Percentiles rank a stretch among this genome's conserved stretches.
Conservation (phyloP, 2,329 filamentous ascomycete genomes). For the Penicillium sp. region DNA sequence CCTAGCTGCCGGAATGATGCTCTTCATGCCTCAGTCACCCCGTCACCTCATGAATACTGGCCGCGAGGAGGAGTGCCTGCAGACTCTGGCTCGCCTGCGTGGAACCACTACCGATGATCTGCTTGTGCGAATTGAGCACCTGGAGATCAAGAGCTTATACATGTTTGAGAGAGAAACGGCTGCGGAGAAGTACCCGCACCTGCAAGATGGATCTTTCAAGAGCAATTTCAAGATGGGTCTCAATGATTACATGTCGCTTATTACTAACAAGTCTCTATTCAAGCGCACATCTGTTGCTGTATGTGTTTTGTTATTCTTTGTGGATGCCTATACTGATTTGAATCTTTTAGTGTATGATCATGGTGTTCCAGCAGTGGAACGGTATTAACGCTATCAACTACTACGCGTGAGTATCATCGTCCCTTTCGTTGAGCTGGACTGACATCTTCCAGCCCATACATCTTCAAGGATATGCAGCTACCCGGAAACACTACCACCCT, state of each 20-base stretch:
- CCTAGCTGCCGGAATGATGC: slow-evolving; percentile 65
- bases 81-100: slow-evolving; percentile 65
- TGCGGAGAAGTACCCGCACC: slow-evolving; percentile 66
- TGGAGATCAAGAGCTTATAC: slow-evolving; percentile 76
- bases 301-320: slow-evolving; percentile 34
- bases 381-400: slow-evolving; percentile 47
- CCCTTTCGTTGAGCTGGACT: not conserved
- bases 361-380: slow-evolving; percentile 52
- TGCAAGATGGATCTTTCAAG: slow-evolving; percentile 61
- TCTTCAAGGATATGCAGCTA: slow-evolving; percentile 38
- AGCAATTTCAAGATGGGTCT: slow-evolving; percentile 68
- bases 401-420: slow-evolving; percentile 32
- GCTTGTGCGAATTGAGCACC: slow-evolving; percentile 71
- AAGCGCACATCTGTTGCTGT: slow-evolving; percentile 36
- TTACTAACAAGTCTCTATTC: slow-evolving; percentile 38
- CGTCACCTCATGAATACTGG: slow-evolving; percentile 70
- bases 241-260: slow-evolving; percentile 31
- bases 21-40: slow-evolving; percentile 78
- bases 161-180: slow-evolving; percentile 71
- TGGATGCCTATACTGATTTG: slow-evolving; percentile 59
- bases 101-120: slow-evolving; percentile 64
- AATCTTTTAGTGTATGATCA: slow-evolving; percentile 48
- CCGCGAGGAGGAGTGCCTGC: slow-evolving; percentile 67
- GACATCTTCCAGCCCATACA: slow-evolving; percentile 21
- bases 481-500: slow-evolving; percentile 39